Evolutionary conservation across 129 eudicot genomes (phyloP).

Genomic region (Tagetes erecta): DNA sequence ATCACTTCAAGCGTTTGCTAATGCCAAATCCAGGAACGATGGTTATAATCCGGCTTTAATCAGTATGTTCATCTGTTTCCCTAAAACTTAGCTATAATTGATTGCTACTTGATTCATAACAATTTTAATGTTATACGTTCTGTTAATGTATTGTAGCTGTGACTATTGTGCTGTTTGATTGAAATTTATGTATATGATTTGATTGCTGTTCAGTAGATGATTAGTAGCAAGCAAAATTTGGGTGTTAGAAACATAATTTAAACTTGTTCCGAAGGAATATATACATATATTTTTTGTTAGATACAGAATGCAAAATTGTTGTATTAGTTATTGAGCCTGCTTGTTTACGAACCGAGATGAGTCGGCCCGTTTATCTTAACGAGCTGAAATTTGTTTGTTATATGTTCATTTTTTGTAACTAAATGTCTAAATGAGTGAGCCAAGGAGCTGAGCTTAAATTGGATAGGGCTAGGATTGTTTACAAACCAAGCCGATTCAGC

Average conservation of each 20-base stretch:
- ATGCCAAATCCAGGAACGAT: slow-evolving; percentile 61
- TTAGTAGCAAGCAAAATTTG: neutral
- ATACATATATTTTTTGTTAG: neutral
- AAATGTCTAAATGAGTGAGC: no score
- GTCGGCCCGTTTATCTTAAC: no score
- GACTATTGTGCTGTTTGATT: neutral
- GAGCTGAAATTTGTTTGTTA: no score
- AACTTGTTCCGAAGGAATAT: neutral
- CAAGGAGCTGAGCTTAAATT: no score
- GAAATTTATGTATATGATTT: neutral
- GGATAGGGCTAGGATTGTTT: no score
- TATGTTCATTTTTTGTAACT: no score
- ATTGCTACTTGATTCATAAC: neutral
- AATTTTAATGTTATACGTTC: neutral
- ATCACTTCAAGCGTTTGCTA: slow-evolving; percentile 78
- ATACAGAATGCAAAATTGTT: neutral
- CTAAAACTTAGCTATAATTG: neutral
- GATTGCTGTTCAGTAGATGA: neutral
- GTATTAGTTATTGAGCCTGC: neutral
- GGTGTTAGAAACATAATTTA: neutral
- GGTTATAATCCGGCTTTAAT: slow-evolving; percentile 70
- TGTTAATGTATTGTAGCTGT: neutral
- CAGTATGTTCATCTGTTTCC: slow-evolving; percentile 47
- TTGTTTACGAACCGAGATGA: neutral
- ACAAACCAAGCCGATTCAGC: no score